Evolutionary conservation across 148 eudicot species (phyloP).

Genomic region (Camellia sinensis): DNA sequence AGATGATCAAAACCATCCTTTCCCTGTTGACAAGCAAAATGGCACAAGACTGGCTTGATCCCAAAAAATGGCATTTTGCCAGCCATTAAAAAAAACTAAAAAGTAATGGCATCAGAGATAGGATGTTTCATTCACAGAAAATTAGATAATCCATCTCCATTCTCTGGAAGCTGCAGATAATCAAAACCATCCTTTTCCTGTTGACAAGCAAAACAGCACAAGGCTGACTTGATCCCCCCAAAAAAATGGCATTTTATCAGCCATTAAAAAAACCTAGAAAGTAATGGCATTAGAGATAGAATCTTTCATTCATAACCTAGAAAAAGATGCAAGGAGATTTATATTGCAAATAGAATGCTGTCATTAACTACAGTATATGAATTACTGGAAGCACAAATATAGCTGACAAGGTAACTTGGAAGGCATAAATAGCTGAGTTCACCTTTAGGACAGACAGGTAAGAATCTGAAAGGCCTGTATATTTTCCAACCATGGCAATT

Average conservation of each 20-base stretch:
- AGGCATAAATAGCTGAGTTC: not conserved
- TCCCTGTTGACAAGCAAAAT: not conserved
- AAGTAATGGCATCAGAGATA: too few species aligned
- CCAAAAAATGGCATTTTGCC: not conserved
- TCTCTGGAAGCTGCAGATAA: not conserved
- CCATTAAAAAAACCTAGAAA: too few species aligned
- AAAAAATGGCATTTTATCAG: not conserved
- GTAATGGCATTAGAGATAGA: too few species aligned
- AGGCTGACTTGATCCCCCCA: not conserved
- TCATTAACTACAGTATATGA: too few species aligned
- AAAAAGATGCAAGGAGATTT: too few species aligned
- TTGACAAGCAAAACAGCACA: not conserved
- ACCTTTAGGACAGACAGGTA: constrained; percentile 95
- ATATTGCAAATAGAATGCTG: too few species aligned
- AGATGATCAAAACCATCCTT: not conserved
- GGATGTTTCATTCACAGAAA: not conserved
- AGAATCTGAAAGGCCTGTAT: constrained; percentile 93
- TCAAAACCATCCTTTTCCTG: not conserved
- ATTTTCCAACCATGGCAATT: constrained; percentile 98
- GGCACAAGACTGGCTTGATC: constrained; percentile 3
- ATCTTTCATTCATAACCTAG: not conserved
- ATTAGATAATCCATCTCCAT: not conserved
- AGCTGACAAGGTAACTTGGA: too few species aligned
- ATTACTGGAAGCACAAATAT: too few species aligned
- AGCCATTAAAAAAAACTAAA: not conserved